These are phyloP conservation scores for Globisporangium paddicum DNA, from an alignment of 352 stramenopile genomes.

Conservation along the genomic window DNA sequence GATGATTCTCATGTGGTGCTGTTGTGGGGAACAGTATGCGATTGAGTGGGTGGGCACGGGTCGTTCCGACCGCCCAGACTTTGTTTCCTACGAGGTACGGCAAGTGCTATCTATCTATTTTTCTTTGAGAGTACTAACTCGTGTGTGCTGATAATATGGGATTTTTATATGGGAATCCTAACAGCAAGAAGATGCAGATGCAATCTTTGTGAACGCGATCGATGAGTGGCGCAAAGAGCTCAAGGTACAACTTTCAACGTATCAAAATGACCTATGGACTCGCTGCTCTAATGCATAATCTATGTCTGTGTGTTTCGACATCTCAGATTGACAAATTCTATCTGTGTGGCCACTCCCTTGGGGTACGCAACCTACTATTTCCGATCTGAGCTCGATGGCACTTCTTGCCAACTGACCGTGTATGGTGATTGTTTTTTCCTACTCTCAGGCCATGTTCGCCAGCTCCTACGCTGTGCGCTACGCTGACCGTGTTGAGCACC, in stretches of 20 bases:
- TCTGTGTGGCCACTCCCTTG: constrained; percentile 59
- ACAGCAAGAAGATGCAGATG: constrained; percentile 53
- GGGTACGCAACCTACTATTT: constrained; percentile 20
- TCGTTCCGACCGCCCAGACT: constrained; percentile 53
- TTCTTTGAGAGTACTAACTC: too few species aligned
- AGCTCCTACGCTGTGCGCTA: constrained; percentile 50
- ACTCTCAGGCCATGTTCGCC: constrained; percentile 48
- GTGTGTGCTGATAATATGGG: too few species aligned
- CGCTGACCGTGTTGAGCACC: constrained; percentile 37
- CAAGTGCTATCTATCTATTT: too few species aligned
- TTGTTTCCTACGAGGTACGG: constrained; percentile 47
- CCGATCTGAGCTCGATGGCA: not conserved
- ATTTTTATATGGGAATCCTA: not conserved
- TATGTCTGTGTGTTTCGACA: not conserved
- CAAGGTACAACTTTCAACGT: constrained; percentile 27
- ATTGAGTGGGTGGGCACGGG: constrained; percentile 68
- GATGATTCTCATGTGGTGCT: not conserved
- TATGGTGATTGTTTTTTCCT: not conserved
- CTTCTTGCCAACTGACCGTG: not conserved
- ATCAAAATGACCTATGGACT: too few species aligned
- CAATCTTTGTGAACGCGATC: constrained; percentile 51
- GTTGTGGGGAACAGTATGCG: constrained; percentile 34
- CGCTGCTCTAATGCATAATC: not conserved
- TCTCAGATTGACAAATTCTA: constrained; percentile 53
- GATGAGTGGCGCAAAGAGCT: constrained; percentile 61